A percentile compares a stretch with the other conserved stretches of the same genome.
These are phyloP conservation scores for Castanea mollissima DNA, from an alignment of 306 rosid genomes.

Conservation along the genomic window DNA sequence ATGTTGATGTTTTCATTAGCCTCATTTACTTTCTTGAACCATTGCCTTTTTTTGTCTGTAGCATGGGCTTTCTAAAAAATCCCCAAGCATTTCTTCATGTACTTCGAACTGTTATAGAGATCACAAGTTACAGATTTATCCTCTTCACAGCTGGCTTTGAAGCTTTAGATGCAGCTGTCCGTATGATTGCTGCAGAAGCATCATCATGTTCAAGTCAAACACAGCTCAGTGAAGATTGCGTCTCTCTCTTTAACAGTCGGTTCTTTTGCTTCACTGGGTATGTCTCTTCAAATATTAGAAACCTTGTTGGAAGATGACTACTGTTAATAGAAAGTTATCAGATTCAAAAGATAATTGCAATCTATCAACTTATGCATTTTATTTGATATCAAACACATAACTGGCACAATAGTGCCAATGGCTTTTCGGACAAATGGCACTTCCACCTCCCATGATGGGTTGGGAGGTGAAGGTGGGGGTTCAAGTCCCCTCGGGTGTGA, in stretches of 20 bases:
- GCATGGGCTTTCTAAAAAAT: slow-evolving; percentile 77
- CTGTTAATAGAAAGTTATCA: background rate
- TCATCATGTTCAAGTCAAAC: slow-evolving; percentile 26
- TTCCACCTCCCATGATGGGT: too few relatives aligned
- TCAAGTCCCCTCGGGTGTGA: too few relatives aligned
- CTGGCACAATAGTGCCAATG: background rate
- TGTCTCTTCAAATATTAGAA: background rate
- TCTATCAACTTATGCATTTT: background rate
- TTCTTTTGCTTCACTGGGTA: slow-evolving; percentile 71
- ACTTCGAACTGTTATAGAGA: slow-evolving; percentile 50
- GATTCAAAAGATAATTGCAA: background rate
- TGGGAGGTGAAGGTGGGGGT: too few relatives aligned
- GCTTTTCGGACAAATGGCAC: too few relatives aligned
- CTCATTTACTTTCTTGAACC: slow-evolving; percentile 3
- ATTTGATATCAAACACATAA: background rate
- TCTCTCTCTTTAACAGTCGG: slow-evolving; percentile 40
- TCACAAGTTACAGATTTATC: slow-evolving; percentile 56
- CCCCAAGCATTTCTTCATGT: slow-evolving; percentile 57
- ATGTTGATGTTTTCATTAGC: background rate
- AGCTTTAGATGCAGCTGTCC: slow-evolving; percentile 56
- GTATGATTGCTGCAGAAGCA: slow-evolving; percentile 34
- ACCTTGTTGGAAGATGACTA: background rate
- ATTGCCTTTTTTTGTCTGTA: slow-evolving; percentile 37
- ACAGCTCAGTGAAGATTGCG: slow-evolving; percentile 48
- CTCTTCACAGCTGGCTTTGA: slow-evolving; percentile 73